Conservation (phyloP, 805 yeast species). For the Dipodascus geniculatus region DNA sequence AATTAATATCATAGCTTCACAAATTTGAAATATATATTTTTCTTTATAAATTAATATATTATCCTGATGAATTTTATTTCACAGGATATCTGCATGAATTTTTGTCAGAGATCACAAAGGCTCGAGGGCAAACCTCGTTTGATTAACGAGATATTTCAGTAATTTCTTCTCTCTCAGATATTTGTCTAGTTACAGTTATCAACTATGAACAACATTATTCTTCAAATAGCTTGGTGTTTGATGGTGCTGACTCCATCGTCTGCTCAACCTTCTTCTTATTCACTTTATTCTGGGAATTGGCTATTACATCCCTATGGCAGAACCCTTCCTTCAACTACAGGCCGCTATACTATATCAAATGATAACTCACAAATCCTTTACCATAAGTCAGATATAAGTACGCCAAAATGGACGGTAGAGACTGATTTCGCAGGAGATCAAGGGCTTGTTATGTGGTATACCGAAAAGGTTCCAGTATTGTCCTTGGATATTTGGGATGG, state of each 20-base stretch:
- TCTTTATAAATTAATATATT: too few species aligned
- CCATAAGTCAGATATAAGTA: not conserved
- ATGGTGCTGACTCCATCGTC: not conserved
- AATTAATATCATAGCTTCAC: too few species aligned
- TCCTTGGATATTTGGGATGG: not conserved
- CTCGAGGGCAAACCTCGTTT: too few species aligned
- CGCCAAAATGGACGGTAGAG: not conserved
- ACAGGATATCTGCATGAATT: too few species aligned
- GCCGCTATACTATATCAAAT: not conserved
- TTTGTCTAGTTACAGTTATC: too few species aligned
- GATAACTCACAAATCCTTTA: not conserved
- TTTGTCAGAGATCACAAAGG: not conserved
- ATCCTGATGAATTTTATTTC: too few species aligned
- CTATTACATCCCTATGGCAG: not conserved
- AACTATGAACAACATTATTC: not conserved
- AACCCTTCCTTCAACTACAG: not conserved
- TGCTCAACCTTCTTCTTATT: not conserved
- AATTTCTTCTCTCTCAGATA: too few species aligned
- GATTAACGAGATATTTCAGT: too few species aligned
- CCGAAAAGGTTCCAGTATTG: not conserved
- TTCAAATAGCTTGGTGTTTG: not conserved
- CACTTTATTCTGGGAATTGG: not conserved
- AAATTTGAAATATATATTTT: too few species aligned
- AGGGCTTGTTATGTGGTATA: not conserved
- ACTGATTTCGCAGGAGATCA: not conserved